Evolutionary conservation across 2,329 filamentous ascomycete genomes (phyloP).

Genomic region (Diaporthe eres): DNA sequence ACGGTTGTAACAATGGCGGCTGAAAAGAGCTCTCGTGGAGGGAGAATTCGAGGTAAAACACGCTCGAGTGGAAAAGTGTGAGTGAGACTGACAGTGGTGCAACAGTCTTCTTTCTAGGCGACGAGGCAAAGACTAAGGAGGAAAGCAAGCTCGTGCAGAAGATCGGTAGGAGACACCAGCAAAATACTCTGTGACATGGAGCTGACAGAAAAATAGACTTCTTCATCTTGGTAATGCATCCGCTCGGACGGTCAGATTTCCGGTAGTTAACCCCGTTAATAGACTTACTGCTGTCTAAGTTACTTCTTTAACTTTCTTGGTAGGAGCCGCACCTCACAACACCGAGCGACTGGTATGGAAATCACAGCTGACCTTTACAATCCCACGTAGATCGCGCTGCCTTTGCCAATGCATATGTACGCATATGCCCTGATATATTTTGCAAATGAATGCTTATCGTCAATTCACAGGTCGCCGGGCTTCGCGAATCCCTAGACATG

Average conservation of each 20-base stretch:
- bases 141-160: neutral
- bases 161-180: neutral
- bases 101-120: neutral
- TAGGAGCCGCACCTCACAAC: neutral
- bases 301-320: conserved; percentile 55
- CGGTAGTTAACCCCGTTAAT: neutral
- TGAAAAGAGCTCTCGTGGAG: conserved; percentile 1
- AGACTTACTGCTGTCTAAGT: conserved; percentile 53
- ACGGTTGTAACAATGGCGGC: neutral
- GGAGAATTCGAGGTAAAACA: neutral
- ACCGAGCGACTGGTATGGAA: neutral
- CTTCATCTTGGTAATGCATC: conserved; percentile 7
- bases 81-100: neutral
- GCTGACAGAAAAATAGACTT: neutral
- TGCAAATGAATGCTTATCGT: neutral
- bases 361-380: neutral
- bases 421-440: neutral
- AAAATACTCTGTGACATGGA: neutral
- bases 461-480: conserved; percentile 46
- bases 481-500: conserved; percentile 55
- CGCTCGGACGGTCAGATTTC: neutral
- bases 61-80: neutral
- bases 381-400: conserved; percentile 54
- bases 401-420: conserved; percentile 59
- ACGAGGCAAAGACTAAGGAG: conserved; percentile 11